These are phyloP conservation scores for Ulvella scutata DNA, from an alignment of 139 green algal genomes.

Conservation along the genomic window DNA sequence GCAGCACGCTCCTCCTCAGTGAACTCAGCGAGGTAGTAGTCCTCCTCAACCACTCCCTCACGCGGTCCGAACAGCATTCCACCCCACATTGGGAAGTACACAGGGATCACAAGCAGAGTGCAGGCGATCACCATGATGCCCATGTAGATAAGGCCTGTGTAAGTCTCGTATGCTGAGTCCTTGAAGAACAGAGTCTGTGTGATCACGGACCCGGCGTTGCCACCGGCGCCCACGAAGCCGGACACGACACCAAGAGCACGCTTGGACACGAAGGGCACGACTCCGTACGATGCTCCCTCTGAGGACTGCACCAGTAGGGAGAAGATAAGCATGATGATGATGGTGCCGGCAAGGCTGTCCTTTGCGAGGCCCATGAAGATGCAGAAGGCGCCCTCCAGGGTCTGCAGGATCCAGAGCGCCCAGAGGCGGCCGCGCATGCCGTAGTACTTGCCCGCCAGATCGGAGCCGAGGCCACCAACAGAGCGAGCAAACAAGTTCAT, in stretches of 20 bases:
- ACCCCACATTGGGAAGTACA: conserved; percentile 91
- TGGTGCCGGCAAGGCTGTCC: conserved; percentile 42
- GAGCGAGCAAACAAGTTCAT: conserved; percentile 77
- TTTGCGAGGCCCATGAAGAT: conserved; percentile 53
- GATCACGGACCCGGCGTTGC: conserved; percentile 69
- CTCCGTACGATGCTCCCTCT: conserved; percentile 49
- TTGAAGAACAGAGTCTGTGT: conserved; percentile 82
- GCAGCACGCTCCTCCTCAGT: conserved; percentile 26
- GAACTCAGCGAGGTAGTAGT: conserved; percentile 67
- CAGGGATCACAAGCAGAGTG: conserved; percentile 32
- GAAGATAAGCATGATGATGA: conserved; percentile 70
- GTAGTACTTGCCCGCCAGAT: conserved; percentile 20
- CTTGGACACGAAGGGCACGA: conserved; percentile 76
- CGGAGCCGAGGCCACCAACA: conserved; percentile 32
- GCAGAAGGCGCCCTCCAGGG: conserved; percentile 60
- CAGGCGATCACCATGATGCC: conserved; percentile 63
- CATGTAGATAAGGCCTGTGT: conserved; percentile 70
- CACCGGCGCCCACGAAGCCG: conserved; percentile 77
- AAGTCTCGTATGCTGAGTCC: conserved; percentile 6
- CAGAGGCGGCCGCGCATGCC: conserved; percentile 75
- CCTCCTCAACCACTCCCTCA: conserved; percentile 52
- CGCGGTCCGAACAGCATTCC: conserved; percentile 54
- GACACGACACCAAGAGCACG: conserved; percentile 65
- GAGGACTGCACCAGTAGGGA: conserved; percentile 55
- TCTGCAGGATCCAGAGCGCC: conserved; percentile 35